Base-by-base conservation (phyloP, 768 basidiomycete species). In the Steccherinum ochraceum region DNA sequence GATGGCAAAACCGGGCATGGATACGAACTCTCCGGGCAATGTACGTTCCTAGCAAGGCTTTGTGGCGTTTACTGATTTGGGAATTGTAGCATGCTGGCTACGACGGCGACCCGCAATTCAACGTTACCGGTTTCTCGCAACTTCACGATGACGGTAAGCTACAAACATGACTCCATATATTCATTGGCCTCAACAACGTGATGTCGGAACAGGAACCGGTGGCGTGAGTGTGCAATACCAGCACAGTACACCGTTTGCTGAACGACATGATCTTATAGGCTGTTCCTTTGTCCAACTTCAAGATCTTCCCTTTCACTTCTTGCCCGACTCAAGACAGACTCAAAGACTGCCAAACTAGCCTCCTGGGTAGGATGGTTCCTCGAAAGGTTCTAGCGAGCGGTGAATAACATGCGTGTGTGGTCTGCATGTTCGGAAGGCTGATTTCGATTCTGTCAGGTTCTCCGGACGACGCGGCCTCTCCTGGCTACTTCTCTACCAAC, bases 1-100 rank as follows among this genome's bases (percentile, higher is more conserved):
- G n/a, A 81, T 84, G 82, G 73, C 78, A 13, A 85, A 85, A 66
- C 74, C 69, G 2, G 83, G 82, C 5, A 77, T 83, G 75, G 82
- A 85, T 58, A 83, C 81, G 0, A 79, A 84, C 57, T 80, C 80
- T 12, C 78, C 80, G 2, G 78, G 74, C 58, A 80, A 80, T 60
- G 80, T 80, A 56, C 26, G 71, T 61, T 21, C 25, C 11, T 39
- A 39, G n/a, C 11, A 39, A 39, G n/a, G 11, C 41, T 5, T 43
- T 19, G 10, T 43, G n/a, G n/a, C 21, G 41, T 19, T 43, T 18
- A 5, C 21, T 23, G 21, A 43, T 43, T 18, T 43, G 10, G 18
- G 7, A 23, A 11, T 43, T 18, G 16, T 47, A 72, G 69, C 69
- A 71, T 51, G 71, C 69, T 0, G 71, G 71, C 4, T 72, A 72